Conservation (phyloP, 1,284 basidiomycete species). For the Calocybe gambosa region DNA sequence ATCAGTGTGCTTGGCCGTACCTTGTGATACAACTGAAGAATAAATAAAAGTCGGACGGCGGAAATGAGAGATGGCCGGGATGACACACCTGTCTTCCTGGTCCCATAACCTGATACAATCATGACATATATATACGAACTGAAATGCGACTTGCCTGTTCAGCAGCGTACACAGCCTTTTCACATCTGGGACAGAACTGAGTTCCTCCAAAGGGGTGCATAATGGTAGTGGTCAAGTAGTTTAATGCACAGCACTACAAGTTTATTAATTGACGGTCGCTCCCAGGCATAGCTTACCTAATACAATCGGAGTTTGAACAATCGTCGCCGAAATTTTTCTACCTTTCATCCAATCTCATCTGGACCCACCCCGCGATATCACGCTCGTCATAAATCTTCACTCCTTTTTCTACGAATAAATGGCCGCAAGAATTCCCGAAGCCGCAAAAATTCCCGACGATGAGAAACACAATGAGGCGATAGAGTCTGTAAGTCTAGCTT, state of each 20-base stretch:
- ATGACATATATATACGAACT: conserved; percentile 8
- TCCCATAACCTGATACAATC: conserved; percentile 56
- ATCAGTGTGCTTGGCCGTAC: conserved; percentile 26
- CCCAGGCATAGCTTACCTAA: conserved; percentile 20
- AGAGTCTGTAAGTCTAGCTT: conserved; percentile 51
- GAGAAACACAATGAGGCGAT: conserved; percentile 89
- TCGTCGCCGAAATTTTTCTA: conserved; percentile 27
- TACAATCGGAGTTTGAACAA: conserved; percentile 34
- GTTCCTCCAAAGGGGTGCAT: conserved; percentile 68
- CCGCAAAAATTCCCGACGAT: conserved; percentile 87
- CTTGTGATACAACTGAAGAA: conserved; percentile 68
- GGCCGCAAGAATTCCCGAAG: no score
- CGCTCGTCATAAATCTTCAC: conserved; percentile 18
- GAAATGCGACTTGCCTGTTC: conserved; percentile 56
- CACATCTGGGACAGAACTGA: conserved; percentile 60
- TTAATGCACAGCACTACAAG: conserved; percentile 6
- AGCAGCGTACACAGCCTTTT: conserved; percentile 70
- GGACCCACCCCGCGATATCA: conserved; percentile 13
- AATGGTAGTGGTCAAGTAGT: conserved; percentile 1
- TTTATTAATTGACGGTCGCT: not conserved
- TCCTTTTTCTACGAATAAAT: conserved; percentile 16
- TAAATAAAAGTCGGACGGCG: conserved; percentile 4
- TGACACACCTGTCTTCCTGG: conserved; percentile 67
- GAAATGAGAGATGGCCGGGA: conserved; percentile 8
- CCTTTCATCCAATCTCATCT: conserved; percentile 14